phyloP scores from a whole-genome alignment of 148 eudicot genomes.

The Diospyros lotus region DNA sequence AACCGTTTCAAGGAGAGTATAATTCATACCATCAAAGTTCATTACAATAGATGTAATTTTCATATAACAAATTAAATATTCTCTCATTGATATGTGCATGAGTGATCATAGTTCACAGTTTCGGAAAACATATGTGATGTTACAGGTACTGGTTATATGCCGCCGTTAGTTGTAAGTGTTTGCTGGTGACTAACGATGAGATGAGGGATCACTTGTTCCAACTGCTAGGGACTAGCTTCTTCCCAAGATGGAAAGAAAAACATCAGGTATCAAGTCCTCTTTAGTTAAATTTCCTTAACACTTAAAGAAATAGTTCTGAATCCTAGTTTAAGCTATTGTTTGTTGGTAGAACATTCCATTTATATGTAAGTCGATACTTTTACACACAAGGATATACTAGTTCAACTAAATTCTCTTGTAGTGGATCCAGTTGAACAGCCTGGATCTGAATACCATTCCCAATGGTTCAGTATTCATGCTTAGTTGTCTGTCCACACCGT shows the following conservation, averaged over 20 bases:
- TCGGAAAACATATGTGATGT: too few relatives aligned
- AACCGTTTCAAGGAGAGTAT: too few relatives aligned
- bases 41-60: too few relatives aligned
- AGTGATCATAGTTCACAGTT: too few relatives aligned
- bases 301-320: too few relatives aligned
- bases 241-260: slow-evolving; percentile 79
- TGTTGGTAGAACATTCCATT: background rate
- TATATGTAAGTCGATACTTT: background rate
- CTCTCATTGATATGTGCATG: too few relatives aligned
- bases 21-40: too few relatives aligned
- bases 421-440: background rate
- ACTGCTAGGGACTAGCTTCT: slow-evolving; percentile 65
- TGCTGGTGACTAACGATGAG: slow-evolving; percentile 72
- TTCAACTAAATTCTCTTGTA: background rate
- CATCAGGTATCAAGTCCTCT: slow-evolving; percentile 47
- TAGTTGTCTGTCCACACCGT: too few relatives aligned
- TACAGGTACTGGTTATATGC: slow-evolving; percentile 75
- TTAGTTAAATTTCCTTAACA: background rate
- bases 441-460: background rate
- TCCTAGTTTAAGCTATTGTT: too few relatives aligned
- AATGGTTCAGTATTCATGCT: background rate
- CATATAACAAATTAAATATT: too few relatives aligned
- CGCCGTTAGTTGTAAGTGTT: slow-evolving; percentile 60
- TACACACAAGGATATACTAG: background rate
- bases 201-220: slow-evolving; percentile 85